A percentile compares a stretch with the other conserved stretches of the same genome.
Conservation (phyloP, 2,329 filamentous ascomycete species). For the Pseudopyricularia javanii region DNA sequence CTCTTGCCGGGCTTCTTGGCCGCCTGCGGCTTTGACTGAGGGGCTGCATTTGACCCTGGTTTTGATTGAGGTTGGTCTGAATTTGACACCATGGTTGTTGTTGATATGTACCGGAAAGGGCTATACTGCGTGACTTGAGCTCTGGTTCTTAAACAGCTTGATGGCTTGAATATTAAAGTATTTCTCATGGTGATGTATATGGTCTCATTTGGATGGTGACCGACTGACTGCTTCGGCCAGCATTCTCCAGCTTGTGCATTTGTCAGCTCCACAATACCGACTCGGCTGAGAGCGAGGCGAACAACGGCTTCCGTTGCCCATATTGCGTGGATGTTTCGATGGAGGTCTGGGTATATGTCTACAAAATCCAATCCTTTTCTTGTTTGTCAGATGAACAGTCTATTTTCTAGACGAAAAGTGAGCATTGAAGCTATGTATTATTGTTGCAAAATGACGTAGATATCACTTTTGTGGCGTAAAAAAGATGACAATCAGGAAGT, state of each 20-base stretch:
- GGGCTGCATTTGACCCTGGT: neutral
- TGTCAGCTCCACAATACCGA: neutral
- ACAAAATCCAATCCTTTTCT: too few species aligned
- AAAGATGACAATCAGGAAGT: too few species aligned
- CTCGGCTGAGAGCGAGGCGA: neutral
- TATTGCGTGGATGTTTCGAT: too few species aligned
- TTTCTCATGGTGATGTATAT: neutral
- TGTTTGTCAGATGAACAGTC: too few species aligned
- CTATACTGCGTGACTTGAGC: neutral
- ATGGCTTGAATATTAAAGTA: neutral
- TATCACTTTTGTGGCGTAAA: too few species aligned
- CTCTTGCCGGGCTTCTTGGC: slow-evolving; percentile 20
- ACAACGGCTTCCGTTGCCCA: too few species aligned
- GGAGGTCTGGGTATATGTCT: too few species aligned
- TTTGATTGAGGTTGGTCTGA: neutral
- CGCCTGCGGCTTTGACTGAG: neutral
- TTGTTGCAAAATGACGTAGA: too few species aligned
- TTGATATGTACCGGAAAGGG: neutral
- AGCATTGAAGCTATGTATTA: too few species aligned
- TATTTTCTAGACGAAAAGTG: too few species aligned
- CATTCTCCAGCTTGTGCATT: neutral
- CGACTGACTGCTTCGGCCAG: neutral
- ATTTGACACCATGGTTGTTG: neutral
- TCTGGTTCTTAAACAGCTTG: neutral
- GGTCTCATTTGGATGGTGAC: too few species aligned